phyloP scores from a whole-genome alignment of 2,329 filamentous ascomycete genomes.

The Ceratocystis colombiana region DNA sequence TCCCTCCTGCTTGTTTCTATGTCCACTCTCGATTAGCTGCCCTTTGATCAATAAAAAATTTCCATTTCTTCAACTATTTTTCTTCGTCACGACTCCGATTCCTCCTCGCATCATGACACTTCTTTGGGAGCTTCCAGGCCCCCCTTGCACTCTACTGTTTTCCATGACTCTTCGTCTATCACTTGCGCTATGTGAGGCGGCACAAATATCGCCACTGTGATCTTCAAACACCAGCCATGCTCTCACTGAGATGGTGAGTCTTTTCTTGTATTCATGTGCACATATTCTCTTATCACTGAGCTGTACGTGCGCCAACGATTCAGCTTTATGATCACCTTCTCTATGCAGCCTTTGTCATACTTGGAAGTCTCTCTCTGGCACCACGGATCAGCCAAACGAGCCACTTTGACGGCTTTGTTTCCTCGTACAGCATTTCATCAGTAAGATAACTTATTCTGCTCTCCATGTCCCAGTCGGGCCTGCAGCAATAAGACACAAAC shows the following conservation, averaged over 20 bases:
- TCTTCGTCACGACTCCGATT: background rate
- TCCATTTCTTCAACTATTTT: background rate
- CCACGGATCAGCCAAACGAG: background rate
- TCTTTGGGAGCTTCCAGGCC: slow-evolving; percentile 1
- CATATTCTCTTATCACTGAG: background rate
- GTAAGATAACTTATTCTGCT: too few species aligned
- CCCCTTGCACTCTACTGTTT: background rate
- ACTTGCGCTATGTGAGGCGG: background rate
- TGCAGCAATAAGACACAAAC: too few species aligned
- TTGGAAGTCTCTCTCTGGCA: background rate
- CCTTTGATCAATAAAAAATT: background rate
- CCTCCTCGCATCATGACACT: slow-evolving; percentile 12
- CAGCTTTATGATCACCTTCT: background rate
- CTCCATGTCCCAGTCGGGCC: too few species aligned
- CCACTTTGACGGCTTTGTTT: background rate
- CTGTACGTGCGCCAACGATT: background rate
- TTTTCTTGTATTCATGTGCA: background rate
- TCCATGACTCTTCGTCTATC: background rate
- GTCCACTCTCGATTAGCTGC: slow-evolving; percentile 7
- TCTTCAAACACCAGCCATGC: background rate
- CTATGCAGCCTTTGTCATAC: background rate
- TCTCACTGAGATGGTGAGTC: too few species aligned
- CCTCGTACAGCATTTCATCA: too few species aligned
- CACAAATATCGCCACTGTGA: background rate
- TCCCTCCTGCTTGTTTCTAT: background rate